Evolutionary conservation across 2,329 filamentous ascomycete species (phyloP).

Genomic region (Penicillium sp.): DNA sequence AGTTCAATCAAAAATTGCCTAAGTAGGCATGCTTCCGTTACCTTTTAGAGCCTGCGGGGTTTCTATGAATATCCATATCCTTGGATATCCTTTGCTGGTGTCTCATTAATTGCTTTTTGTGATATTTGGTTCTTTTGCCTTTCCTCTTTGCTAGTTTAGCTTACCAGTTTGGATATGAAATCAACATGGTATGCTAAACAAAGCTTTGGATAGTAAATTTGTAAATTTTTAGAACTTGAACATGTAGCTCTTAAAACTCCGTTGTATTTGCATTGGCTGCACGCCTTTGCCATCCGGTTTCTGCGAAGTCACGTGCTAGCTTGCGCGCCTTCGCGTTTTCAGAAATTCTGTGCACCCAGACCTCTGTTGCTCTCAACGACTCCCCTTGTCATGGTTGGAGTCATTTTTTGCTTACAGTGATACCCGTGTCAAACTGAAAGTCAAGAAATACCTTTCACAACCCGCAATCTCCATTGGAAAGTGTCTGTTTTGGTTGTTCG

Average conservation of each 20-base stretch:
- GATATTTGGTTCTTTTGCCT: constrained; percentile 10
- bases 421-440: not conserved
- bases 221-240: not conserved
- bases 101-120: constrained; percentile 24
- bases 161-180: constrained; percentile 32
- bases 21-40: constrained; percentile 23
- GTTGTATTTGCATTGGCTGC: not conserved
- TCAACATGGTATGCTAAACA: constrained; percentile 31
- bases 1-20: constrained; percentile 30
- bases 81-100: constrained; percentile 22
- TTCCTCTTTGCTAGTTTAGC: constrained; percentile 23
- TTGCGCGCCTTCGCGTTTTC: constrained; percentile 19
- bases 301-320: constrained; percentile 15
- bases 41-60: constrained; percentile 23
- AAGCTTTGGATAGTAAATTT: not conserved
- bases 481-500: not conserved
- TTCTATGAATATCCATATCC: constrained; percentile 7
- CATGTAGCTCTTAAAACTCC: not conserved
- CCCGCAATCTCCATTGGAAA: not conserved
- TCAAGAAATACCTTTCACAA: not conserved
- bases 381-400: constrained; percentile 3
- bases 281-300: not conserved
- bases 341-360: constrained; percentile 7
- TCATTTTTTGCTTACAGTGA: not conserved
- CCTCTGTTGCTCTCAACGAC: not conserved